Conservation (phyloP, 1,284 basidiomycete genomes). For the Sanghuangporus sanghuang region DNA sequence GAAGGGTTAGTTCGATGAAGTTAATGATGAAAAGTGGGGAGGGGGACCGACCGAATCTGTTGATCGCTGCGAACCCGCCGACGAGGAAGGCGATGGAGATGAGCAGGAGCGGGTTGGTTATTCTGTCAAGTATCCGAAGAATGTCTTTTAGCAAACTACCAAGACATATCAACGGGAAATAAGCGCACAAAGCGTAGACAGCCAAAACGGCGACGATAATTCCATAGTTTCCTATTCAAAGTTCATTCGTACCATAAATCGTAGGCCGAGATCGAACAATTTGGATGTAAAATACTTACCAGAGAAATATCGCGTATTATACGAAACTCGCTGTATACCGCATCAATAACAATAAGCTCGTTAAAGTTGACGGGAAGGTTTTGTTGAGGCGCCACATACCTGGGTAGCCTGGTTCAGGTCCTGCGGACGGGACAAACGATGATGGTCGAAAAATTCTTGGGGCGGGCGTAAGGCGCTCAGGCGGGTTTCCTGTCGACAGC, state of each 20-base stretch:
- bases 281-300: conserved; percentile 34
- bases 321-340: conserved; percentile 72
- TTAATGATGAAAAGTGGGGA: conserved; percentile 4
- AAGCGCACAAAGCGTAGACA: conserved; percentile 83
- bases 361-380: background rate
- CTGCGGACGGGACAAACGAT: conserved; percentile 79
- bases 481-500: conserved; percentile 61
- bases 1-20: background rate
- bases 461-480: conserved; percentile 79
- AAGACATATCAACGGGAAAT: background rate
- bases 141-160: background rate
- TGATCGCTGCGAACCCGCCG: conserved; percentile 88
- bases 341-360: background rate
- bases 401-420: conserved; percentile 67
- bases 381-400: conserved; percentile 37
- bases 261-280: background rate
- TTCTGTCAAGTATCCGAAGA: conserved; percentile 26
- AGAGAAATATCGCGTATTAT: conserved; percentile 93
- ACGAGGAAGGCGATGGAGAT: conserved; percentile 86
- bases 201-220: conserved; percentile 78
- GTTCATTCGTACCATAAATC: background rate
- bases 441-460: conserved; percentile 84
- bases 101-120: conserved; percentile 81
- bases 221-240: conserved; percentile 73
- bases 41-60: conserved; percentile 72